These are phyloP conservation scores for Globisporangium nodosum DNA, from an alignment of 352 stramenopile species.

Conservation along the genomic window DNA sequence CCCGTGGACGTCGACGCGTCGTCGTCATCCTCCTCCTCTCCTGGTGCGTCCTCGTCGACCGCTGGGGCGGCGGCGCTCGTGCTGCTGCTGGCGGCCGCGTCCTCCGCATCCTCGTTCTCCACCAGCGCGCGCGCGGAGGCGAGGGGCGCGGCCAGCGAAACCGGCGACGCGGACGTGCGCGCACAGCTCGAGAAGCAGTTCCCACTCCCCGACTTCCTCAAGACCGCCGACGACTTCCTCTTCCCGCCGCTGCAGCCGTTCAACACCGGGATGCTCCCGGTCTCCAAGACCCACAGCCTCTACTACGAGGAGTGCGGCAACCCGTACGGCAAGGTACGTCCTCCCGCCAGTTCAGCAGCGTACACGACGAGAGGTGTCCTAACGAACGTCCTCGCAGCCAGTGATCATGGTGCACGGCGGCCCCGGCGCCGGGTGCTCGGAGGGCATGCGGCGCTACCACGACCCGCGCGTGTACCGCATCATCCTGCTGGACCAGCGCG, in stretches of 20 bases:
- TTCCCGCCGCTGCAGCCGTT: constrained; percentile 83
- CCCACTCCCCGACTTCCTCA: constrained; percentile 30
- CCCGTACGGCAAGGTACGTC: constrained; percentile 55
- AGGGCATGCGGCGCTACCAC: constrained; percentile 90
- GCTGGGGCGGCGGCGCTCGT: constrained; percentile 4
- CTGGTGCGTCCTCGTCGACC: neutral
- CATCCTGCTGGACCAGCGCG: constrained; percentile 92
- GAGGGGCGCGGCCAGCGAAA: neutral
- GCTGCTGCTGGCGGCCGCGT: neutral
- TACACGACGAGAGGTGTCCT: neutral
- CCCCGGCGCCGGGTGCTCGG: constrained; percentile 86
- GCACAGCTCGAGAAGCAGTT: constrained; percentile 10
- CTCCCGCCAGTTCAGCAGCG: too few relatives aligned
- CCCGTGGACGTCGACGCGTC: constrained; percentile 10
- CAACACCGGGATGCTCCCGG: constrained; percentile 70
- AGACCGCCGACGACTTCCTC: constrained; percentile 57
- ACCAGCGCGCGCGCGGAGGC: constrained; percentile 14
- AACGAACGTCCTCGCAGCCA: constrained; percentile 23
- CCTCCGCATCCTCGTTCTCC: constrained; percentile 9
- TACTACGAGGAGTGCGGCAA: constrained; percentile 91
- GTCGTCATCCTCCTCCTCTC: neutral
- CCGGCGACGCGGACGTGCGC: neutral
- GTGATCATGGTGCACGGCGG: constrained; percentile 94
- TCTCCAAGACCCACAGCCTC: constrained; percentile 80
- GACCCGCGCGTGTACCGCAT: constrained; percentile 90